Evolutionary conservation across 1,284 basidiomycete species (phyloP).

Genomic region (Cerrena zonata): DNA sequence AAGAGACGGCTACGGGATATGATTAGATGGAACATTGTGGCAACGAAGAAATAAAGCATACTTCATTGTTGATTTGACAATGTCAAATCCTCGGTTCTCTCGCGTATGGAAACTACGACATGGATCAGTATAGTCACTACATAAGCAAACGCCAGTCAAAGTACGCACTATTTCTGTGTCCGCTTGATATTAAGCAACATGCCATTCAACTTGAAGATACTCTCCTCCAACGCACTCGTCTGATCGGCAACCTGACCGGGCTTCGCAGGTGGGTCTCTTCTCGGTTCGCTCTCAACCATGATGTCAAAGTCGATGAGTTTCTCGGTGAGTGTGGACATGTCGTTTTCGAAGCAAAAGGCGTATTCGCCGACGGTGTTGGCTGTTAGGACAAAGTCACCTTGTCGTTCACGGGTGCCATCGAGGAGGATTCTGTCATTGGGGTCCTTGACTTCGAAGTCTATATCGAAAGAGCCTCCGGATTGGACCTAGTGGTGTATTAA

Average conservation of each 20-base stretch:
- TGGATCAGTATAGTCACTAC: slow-evolving; percentile 11
- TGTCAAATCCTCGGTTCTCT: slow-evolving; percentile 75
- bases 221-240: slow-evolving; percentile 87
- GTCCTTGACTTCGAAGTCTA: slow-evolving; percentile 90
- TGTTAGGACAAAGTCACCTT: slow-evolving; percentile 96
- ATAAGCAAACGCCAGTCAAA: neutral
- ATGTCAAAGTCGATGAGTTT: slow-evolving; percentile 96
- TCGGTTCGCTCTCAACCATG: slow-evolving; percentile 93
- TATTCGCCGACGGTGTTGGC: slow-evolving; percentile 94
- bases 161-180: slow-evolving; percentile 82
- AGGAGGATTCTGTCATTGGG: slow-evolving; percentile 83
- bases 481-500: slow-evolving; percentile 60
- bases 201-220: slow-evolving; percentile 82
- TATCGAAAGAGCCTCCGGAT: slow-evolving; percentile 94
- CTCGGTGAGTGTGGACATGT: slow-evolving; percentile 83
- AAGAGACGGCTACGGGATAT: slow-evolving; percentile 65
- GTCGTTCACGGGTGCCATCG: slow-evolving; percentile 81
- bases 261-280: slow-evolving; percentile 75
- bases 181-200: slow-evolving; percentile 83
- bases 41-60: slow-evolving; percentile 25
- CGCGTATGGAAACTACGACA: slow-evolving; percentile 68
- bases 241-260: slow-evolving; percentile 84
- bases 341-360: slow-evolving; percentile 97
- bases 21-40: slow-evolving; percentile 25
- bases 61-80: slow-evolving; percentile 76